Base-by-base conservation (phyloP, 805 yeast species). In the Clavispora vitiphila region DNA sequence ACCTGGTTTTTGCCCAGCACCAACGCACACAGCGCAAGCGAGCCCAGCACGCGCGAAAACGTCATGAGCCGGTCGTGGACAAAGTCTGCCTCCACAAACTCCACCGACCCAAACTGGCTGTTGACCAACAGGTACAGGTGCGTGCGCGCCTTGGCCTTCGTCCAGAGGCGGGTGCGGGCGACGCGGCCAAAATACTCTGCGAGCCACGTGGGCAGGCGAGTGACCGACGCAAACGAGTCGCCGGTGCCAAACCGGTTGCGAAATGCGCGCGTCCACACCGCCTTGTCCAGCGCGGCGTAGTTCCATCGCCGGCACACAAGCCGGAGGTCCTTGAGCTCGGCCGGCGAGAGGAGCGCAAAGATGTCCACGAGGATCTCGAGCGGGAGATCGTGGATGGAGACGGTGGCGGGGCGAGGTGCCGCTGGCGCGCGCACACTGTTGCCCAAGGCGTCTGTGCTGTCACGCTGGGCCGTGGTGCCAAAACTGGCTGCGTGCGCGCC, bases 271-370 rank as follows among this genome's bases (percentile, higher is more conserved):
- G 60, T 58, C 82, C 82, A 77, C 20, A 76, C 69, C 9, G 62
- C 56, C 41, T 67, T 65, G 50, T 76, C 76, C 40, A 63, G 62
- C 2, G 74, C 64, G 2, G 72, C 66, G 31, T 47, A 46, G 44
- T 69, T 60, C 83, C 83, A 77, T 35, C 61, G 50, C 38, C 59
- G 64, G 47, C 81, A 77, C 6, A 77, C 83, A 16, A 64, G 47
- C 7, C 76, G 61, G 7, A 71, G 50, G 15, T 51, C 55, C 38
- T 60, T 60, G 35, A 77, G 57, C 22, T 77, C 70, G 3, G 57
- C 48, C 3, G 77, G 72, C 40, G 77, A 78, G 7, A 76, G 64
- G 39, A 67, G 57, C 4, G 72, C 57, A 49, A 77, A 74, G 12
- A 77, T 61, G 23, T 61, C 55, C 39, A 72, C 66, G 39, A 77